Evolutionary conservation across 805 yeast genomes (phyloP).

Genomic region (Saccharomyces eubayanus): DNA sequence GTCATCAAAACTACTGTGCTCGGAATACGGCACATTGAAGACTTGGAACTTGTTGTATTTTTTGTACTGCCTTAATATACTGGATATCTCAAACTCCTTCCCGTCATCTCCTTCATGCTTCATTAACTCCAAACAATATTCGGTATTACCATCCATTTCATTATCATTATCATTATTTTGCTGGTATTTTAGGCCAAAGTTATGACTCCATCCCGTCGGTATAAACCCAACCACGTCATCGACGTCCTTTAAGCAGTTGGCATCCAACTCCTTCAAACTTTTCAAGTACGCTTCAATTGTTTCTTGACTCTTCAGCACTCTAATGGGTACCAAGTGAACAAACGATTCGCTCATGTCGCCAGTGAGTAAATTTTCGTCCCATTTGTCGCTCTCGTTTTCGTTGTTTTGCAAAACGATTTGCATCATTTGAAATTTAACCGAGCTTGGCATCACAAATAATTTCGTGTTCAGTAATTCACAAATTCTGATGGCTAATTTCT

Average conservation of each 20-base stretch:
- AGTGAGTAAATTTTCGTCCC: constrained; percentile 1
- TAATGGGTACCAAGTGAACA: constrained; percentile 70
- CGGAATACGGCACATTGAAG: constrained; percentile 78
- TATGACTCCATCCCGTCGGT: constrained; percentile 90
- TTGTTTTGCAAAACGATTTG: neutral
- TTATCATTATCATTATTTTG: constrained; percentile 5
- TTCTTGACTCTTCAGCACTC: constrained; percentile 37
- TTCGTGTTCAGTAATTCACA: constrained; percentile 46
- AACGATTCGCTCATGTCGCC: neutral
- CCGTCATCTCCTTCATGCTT: constrained; percentile 5
- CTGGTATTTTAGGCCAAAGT: constrained; percentile 17
- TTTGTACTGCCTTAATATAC: constrained; percentile 29
- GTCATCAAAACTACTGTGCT: constrained; percentile 86
- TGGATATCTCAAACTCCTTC: constrained; percentile 7
- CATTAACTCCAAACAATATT: constrained; percentile 11
- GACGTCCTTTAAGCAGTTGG: constrained; percentile 9
- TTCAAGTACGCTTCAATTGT: constrained; percentile 24
- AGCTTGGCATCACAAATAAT: constrained; percentile 35
- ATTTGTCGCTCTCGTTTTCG: constrained; percentile 4
- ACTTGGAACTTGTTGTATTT: constrained; percentile 35
- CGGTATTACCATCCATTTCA: constrained; percentile 10
- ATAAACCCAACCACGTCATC: constrained; percentile 52
- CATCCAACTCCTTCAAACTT: constrained; percentile 2
- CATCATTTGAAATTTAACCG: constrained; percentile 37
- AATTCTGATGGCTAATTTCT: constrained; percentile 63